Evolutionary conservation across 805 yeast species (phyloP).

Genomic region (Myxozyma vanderwaltii): DNA sequence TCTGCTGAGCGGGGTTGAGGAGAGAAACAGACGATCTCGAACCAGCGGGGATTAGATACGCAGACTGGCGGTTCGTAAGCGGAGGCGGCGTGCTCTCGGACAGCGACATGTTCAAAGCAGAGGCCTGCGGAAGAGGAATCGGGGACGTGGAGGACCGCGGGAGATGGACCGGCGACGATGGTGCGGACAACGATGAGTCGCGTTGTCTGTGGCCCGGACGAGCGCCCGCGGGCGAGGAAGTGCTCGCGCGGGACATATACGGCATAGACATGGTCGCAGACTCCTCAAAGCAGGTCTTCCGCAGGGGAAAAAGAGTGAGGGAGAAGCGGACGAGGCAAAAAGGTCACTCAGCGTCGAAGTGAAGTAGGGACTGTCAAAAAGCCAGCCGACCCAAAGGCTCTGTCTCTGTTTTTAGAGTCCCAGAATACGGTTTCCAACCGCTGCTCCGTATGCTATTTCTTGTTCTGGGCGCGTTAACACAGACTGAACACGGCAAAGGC

Average conservation of each 20-base stretch:
- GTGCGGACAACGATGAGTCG: not conserved
- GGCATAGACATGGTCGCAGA: constrained; percentile 3
- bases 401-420: not conserved
- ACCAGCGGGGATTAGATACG: constrained; percentile 1
- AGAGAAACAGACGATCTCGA: constrained; percentile 19
- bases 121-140: constrained; percentile 12
- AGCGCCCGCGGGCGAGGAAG: constrained; percentile 1
- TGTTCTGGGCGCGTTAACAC: not conserved
- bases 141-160: constrained; percentile 19
- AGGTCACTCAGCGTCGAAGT: not conserved
- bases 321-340: not conserved
- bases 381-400: no score
- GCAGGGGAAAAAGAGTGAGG: not conserved
- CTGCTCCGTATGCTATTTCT: not conserved
- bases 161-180: constrained; percentile 13
- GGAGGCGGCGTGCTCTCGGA: constrained; percentile 2
- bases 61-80: not conserved
- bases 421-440: no score
- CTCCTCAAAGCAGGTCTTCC: not conserved
- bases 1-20: not conserved
- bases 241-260: not conserved
- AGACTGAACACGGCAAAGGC: not conserved
- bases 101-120: constrained; percentile 10
- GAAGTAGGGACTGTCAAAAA: no score
- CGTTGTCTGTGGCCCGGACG: not conserved